Conservation (phyloP, 169 alveolate species). For the Theileria equi region DNA sequence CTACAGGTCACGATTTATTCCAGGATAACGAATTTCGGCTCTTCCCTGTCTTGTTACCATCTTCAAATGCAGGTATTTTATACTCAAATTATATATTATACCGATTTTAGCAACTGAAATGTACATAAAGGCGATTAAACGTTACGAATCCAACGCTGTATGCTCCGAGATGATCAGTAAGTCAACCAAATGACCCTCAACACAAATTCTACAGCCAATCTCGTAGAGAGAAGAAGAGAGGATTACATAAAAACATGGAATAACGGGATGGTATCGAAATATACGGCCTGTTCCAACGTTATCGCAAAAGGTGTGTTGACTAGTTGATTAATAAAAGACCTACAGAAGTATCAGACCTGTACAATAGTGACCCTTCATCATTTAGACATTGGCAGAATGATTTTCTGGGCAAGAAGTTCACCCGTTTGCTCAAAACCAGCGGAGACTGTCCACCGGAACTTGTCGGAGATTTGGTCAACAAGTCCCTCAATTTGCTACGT, state of each 20-base stretch:
- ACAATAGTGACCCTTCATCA: background rate
- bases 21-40: background rate
- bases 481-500: background rate
- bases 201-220: constrained; percentile 6
- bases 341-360: constrained; percentile 9
- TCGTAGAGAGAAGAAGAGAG: constrained; percentile 1
- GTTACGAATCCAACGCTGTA: constrained; percentile 11
- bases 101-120: constrained; percentile 4
- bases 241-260: constrained; percentile 1
- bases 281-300: constrained; percentile 17
- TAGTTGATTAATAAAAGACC: background rate
- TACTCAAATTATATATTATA: background rate
- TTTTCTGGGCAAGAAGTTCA: constrained; percentile 10
- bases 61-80: background rate
- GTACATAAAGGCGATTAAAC: background rate
- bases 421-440: constrained; percentile 6
- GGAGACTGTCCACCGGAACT: constrained; percentile 12
- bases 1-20: background rate
- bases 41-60: constrained; percentile 9
- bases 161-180: constrained; percentile 13
- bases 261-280: background rate
- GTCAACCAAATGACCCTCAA: background rate
- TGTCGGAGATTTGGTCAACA: background rate
- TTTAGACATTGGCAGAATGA: constrained; percentile 12
- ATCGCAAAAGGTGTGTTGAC: constrained; percentile 24